phyloP scores from a whole-genome alignment of 2,329 filamentous ascomycete species.

The Beauveria varroae region DNA sequence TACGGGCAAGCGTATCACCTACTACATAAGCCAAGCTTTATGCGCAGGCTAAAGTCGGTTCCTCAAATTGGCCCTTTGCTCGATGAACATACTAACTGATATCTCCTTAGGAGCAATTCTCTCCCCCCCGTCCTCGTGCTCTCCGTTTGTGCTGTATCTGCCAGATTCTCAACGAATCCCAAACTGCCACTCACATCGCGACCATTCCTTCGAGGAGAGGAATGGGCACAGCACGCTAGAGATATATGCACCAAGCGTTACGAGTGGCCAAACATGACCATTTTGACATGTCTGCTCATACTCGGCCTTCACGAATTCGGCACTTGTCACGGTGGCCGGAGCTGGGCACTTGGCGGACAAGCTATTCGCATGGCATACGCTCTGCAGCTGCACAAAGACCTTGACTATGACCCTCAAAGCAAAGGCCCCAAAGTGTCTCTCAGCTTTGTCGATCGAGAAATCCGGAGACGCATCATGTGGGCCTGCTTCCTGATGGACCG shows the following conservation, averaged over 20 bases:
- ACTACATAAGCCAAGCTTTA: slow-evolving; percentile 94
- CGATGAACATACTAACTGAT: background rate
- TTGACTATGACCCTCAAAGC: slow-evolving; percentile 72
- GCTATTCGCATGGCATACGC: slow-evolving; percentile 97
- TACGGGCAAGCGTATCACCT: slow-evolving; percentile 94
- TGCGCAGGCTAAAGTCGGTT: slow-evolving; percentile 69
- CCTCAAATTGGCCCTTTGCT: background rate
- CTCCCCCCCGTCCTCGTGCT: slow-evolving; percentile 85
- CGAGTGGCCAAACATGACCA: slow-evolving; percentile 93
- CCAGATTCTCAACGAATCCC: slow-evolving; percentile 86
- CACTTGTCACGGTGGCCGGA: slow-evolving; percentile 90
- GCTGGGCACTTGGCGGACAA: slow-evolving; percentile 92
- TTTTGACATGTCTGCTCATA: slow-evolving; percentile 81
- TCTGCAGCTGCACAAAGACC: slow-evolving; percentile 83
- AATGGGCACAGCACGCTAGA: slow-evolving; percentile 82
- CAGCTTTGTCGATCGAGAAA: slow-evolving; percentile 89
- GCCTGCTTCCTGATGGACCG: slow-evolving; percentile 96
- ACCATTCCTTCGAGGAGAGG: slow-evolving; percentile 75
- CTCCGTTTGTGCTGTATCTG: slow-evolving; percentile 93
- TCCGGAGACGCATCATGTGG: slow-evolving; percentile 93
- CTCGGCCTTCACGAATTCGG: slow-evolving; percentile 93
- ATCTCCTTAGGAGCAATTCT: slow-evolving; percentile 36
- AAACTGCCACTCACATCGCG: slow-evolving; percentile 67
- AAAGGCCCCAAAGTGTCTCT: slow-evolving; percentile 56
- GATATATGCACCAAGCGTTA: slow-evolving; percentile 82